Conservation (phyloP, 768 basidiomycete genomes). For the Gymnopilus junonius region DNA sequence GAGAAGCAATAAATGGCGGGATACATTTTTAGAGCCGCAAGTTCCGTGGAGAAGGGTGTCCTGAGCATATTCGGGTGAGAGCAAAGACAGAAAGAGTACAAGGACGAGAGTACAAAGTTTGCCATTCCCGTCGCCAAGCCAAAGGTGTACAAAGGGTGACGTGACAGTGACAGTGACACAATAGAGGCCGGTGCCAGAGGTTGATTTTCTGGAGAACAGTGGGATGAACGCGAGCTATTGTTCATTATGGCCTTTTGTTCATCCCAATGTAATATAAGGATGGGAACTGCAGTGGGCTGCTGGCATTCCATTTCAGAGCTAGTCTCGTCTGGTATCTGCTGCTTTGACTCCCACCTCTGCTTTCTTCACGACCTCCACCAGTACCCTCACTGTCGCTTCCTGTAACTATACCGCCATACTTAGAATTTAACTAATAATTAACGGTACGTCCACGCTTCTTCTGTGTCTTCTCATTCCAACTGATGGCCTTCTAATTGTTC, state of each 20-base stretch:
- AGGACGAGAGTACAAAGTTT: conserved; percentile 14
- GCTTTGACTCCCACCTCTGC: neutral
- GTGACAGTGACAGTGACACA: conserved; percentile 14
- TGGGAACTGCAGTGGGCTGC: neutral
- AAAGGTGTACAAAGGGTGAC: conserved; percentile 17
- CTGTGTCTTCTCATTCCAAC: conserved; percentile 9
- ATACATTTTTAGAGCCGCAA: neutral
- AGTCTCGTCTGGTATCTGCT: conserved; percentile 30
- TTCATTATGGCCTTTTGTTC: conserved; percentile 15
- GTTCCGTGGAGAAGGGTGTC: neutral
- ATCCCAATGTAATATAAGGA: conserved; percentile 25
- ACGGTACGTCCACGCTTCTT: conserved; percentile 13
- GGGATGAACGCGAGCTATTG: conserved; percentile 10
- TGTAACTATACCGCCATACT: neutral
- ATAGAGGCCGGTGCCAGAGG: too few relatives aligned
- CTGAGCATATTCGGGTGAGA: neutral
- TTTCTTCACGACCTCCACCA: conserved; percentile 13
- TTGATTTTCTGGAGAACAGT: conserved; percentile 14
- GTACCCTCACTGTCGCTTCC: conserved; percentile 14
- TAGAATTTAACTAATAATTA: conserved; percentile 5
- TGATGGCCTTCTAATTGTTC: conserved; percentile 8
- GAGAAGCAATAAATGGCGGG: neutral
- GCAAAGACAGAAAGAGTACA: conserved; percentile 8
- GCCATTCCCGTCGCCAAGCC: conserved; percentile 9
- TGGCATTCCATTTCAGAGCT: conserved; percentile 30